phyloP scores from a whole-genome alignment of 257 asterid genomes.

The Verbena officinalis region DNA sequence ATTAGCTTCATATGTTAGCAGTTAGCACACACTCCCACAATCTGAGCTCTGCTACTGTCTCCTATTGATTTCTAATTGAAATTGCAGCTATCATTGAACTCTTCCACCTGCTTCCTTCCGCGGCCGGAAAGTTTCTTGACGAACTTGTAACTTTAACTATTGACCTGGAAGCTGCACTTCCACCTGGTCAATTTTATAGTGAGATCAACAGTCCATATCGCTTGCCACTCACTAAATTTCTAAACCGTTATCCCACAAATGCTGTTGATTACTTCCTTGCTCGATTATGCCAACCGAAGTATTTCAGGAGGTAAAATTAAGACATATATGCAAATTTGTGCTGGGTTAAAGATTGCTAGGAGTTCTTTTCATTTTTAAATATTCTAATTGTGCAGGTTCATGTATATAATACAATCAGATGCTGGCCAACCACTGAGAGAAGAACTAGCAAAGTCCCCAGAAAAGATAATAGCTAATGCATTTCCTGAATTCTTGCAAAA shows the following conservation, averaged over 20 bases:
- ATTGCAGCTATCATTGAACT: slow-evolving; percentile 97
- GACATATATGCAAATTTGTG: slow-evolving; percentile 11
- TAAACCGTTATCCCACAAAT: slow-evolving; percentile 86
- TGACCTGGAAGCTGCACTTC: slow-evolving; percentile 96
- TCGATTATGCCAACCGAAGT: slow-evolving; percentile 79
- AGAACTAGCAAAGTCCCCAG: slow-evolving; percentile 98
- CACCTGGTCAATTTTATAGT: slow-evolving; percentile 95
- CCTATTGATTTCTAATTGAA: slow-evolving; percentile 20
- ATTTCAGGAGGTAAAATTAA: slow-evolving; percentile 80
- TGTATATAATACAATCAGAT: slow-evolving; percentile 94
- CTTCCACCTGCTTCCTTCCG: slow-evolving; percentile 96
- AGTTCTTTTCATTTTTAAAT: slow-evolving; percentile 29
- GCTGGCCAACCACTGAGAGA: slow-evolving; percentile 99
- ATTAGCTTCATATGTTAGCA: slow-evolving; percentile 20
- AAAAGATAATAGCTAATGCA: slow-evolving; percentile 90
- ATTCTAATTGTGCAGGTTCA: slow-evolving; percentile 63
- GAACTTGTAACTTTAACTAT: slow-evolving; percentile 97
- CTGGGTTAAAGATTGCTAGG: slow-evolving; percentile 25
- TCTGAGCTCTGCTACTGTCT: slow-evolving; percentile 14
- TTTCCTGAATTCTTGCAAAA: slow-evolving; percentile 73
- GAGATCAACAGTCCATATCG: slow-evolving; percentile 99
- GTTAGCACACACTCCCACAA: not conserved
- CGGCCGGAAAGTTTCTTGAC: slow-evolving; percentile 98
- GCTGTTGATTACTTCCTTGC: slow-evolving; percentile 96
- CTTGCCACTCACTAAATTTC: slow-evolving; percentile 92